These are phyloP conservation scores for Leccinum solheimii DNA, from an alignment of 1,284 basidiomycete genomes.

Conservation along the genomic window DNA sequence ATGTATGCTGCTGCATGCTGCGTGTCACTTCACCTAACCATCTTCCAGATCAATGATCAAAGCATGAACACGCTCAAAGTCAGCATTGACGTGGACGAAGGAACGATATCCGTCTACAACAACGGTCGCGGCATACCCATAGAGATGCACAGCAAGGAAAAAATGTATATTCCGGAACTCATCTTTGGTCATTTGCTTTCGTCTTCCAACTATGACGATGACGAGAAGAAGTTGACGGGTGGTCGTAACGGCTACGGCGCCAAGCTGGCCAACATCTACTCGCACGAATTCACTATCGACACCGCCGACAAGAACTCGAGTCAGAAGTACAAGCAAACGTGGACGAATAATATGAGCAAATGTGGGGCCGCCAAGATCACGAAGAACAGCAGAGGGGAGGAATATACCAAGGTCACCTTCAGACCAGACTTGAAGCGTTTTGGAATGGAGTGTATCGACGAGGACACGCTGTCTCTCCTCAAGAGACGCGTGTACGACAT, in stretches of 20 bases:
- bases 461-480: slow-evolving; percentile 87
- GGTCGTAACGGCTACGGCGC: slow-evolving; percentile 99
- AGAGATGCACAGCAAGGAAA: slow-evolving; percentile 92
- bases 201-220: slow-evolving; percentile 98
- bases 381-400: slow-evolving; percentile 83
- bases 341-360: slow-evolving; percentile 91
- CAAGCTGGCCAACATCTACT: slow-evolving; percentile 98
- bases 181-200: slow-evolving; percentile 97
- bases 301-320: slow-evolving; percentile 88
- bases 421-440: slow-evolving; percentile 91
- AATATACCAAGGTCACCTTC: slow-evolving; percentile 96
- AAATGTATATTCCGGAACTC: slow-evolving; percentile 95
- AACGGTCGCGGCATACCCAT: slow-evolving; percentile 97
- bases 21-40: not conserved
- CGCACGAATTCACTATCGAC: slow-evolving; percentile 95
- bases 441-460: slow-evolving; percentile 90
- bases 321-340: slow-evolving; percentile 96
- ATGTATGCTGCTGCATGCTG: slow-evolving; percentile 14
- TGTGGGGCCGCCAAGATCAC: slow-evolving; percentile 92
- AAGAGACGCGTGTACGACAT: slow-evolving; percentile 97
- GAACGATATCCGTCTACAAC: slow-evolving; percentile 92
- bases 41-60: slow-evolving; percentile 80
- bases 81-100: slow-evolving; percentile 81
- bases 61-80: slow-evolving; percentile 90
- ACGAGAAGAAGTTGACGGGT: slow-evolving; percentile 98